A percentile compares a stretch with the other conserved stretches of the same genome.
Evolutionary conservation across 139 green algal species (phyloP).

Genomic region (Microglena sp.): DNA sequence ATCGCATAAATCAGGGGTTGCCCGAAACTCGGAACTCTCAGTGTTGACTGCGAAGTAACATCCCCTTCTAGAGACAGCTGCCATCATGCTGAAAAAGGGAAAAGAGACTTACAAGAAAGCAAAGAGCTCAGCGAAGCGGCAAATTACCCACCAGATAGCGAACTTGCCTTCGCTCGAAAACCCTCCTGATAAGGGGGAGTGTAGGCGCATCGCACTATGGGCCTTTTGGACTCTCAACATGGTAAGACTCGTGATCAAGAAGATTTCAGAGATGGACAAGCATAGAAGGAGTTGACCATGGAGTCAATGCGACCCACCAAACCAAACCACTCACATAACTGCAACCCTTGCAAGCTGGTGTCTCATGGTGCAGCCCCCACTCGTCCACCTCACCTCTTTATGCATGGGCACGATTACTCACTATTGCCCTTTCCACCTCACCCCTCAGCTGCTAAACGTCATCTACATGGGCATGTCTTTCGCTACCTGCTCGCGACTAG

Average conservation of each 20-base stretch:
- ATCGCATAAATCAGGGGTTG: too few relatives aligned
- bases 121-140: too few relatives aligned
- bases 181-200: too few relatives aligned
- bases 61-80: too few relatives aligned
- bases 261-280: too few relatives aligned
- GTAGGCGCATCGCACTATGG: background rate
- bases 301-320: background rate
- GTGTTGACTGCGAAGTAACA: too few relatives aligned
- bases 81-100: too few relatives aligned
- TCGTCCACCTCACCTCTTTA: background rate
- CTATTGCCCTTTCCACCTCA: background rate
- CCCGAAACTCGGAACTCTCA: too few relatives aligned
- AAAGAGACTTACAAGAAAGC: too few relatives aligned
- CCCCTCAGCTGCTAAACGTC: background rate
- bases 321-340: background rate
- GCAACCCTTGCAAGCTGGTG: background rate
- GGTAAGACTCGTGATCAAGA: too few relatives aligned
- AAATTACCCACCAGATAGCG: too few relatives aligned
- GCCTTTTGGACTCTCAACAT: background rate
- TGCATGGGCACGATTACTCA: background rate
- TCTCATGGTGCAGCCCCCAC: background rate
- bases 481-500: background rate
- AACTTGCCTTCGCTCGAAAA: too few relatives aligned
- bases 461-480: background rate
- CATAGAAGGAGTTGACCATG: background rate